Conservation (phyloP, 2,329 filamentous ascomycete genomes). For the Beauveria medogensis region DNA sequence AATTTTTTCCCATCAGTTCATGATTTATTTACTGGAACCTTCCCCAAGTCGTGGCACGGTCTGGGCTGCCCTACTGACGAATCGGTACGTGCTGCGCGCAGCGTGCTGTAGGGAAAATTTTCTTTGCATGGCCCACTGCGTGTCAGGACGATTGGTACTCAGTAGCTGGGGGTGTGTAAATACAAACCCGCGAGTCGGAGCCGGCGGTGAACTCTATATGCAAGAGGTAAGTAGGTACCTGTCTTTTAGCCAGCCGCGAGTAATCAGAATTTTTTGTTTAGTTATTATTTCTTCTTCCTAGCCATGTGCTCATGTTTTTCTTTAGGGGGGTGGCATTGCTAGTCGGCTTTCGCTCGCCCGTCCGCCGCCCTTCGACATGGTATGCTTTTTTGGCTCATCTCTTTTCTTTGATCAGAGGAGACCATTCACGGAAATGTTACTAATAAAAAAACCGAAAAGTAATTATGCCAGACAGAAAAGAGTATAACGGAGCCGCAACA, state of each 20-base stretch:
- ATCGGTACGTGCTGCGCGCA: too few relatives aligned
- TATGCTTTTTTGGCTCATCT: not conserved
- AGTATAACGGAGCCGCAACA: not conserved
- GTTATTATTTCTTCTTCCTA: not conserved
- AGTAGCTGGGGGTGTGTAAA: too few relatives aligned
- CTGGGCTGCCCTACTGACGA: too few relatives aligned
- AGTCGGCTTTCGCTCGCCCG: conserved; percentile 1
- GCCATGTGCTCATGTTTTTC: not conserved
- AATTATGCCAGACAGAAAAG: not conserved
- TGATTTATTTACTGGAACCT: too few relatives aligned
- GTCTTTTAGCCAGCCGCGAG: not conserved
- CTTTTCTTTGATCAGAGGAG: not conserved
- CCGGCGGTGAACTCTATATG: not conserved
- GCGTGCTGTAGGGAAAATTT: not conserved
- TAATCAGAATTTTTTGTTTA: not conserved
- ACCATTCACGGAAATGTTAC: not conserved
- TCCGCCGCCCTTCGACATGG: not conserved
- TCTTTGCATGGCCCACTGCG: not conserved
- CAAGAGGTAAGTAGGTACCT: not conserved
- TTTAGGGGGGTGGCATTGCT: not conserved
- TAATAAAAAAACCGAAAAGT: not conserved
- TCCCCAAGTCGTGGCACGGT: too few relatives aligned
- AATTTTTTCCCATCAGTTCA: not conserved
- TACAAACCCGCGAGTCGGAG: too few relatives aligned
- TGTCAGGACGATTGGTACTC: too few relatives aligned